Base-by-base conservation (phyloP, 169 alveolate genomes). In the Eimeria tenella region DNA sequence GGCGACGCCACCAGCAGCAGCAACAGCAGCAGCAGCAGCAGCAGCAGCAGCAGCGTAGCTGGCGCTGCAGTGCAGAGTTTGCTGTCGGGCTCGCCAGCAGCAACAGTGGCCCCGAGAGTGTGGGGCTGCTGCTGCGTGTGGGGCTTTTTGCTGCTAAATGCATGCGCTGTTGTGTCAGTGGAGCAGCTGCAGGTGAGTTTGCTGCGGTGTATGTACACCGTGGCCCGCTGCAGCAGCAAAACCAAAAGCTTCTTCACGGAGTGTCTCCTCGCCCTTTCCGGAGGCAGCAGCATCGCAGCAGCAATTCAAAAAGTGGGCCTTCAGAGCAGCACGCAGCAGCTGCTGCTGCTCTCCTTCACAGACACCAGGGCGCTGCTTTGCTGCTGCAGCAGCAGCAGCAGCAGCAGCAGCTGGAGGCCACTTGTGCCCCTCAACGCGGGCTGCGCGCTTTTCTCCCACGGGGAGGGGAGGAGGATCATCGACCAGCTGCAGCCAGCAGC, bases 81-180 rank as follows among this genome's bases (percentile, higher is more conserved):
- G 52, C 83, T 73, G n/a, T 3, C 83, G 83, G 83, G 83, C n/a
- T 73, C 58, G 9, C n/a, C 23, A 11, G 17, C 83, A n/a, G 50
- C 83, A 8, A 25, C 83, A 11, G 83, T 73, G 7, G 83, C 17
- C 23, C 60, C 58, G 17, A 8, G 19, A 31, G 83, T 73, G 52
- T 73, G 83, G 83, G 50, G 56, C 21, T 7, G 13, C 31, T 7
- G 83, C 15, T 53, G 83, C 15, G 83, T 73, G 52, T 21, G 83
- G 83, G 83, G 83, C 60, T 73, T 73, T 73, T 23, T 73, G 83
- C 83, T 73, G 83, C 56, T 73, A 4, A 73, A 73, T 73, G 83
- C 83, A 73, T 73, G 83, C 83, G 52, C 83, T 23, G 21, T 73
- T 0, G 19, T 73, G 56, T 73, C 83, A 7, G 55, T 73, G 83